Base-by-base conservation (phyloP, 768 basidiomycete species). In the Boletus sp. region DNA sequence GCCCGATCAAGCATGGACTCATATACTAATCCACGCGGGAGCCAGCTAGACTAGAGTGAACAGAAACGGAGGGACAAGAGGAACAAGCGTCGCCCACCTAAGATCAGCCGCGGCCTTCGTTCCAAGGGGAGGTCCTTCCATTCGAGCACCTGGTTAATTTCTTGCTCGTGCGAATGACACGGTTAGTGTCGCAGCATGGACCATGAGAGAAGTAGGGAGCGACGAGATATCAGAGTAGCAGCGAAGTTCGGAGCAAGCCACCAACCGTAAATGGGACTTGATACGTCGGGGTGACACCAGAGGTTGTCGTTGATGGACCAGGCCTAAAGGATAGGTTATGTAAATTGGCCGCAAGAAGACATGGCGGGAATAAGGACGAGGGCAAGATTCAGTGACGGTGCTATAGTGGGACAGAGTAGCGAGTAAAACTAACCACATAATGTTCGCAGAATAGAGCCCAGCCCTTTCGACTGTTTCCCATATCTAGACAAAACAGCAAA, bases 1-100 rank as follows among this genome's bases (percentile, higher is more conserved):
- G 86, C 87, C 72, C 89, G 90, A 65, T 92, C 90, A n/a, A 92
- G 74, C 15, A 87, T 87, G 1, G 89, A 88, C 54, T 92, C 90
- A 56, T 93, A 91, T 0, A 81, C 88, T 90, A 43, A 46, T 7
- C 37, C 44, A 37, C 25, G 21, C 15, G 19, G 46, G 43, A 51
- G 58, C 21, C 29, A 42, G 17, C n/a, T 37, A 40, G 27, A 7
- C 7, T 38, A 23, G 19, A 42, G 15, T 32, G 47, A 46, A 19
- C 40, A 52, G 54, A 51, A n/a, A 17, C 9, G 30, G 7, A 39
- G 9, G 25, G n/a, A 40, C 23, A 19, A 49, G n/a, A 29, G 8
- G 9, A 45, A 42, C 33, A 48, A 33, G 5, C 4, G 4, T 40
- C 19, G 4, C 73, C 40, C 57, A 84, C 87, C 85, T 68, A 83